phyloP scores from a whole-genome alignment of 176 grass and related monocot genomes.

The Oryza longistaminata region DNA sequence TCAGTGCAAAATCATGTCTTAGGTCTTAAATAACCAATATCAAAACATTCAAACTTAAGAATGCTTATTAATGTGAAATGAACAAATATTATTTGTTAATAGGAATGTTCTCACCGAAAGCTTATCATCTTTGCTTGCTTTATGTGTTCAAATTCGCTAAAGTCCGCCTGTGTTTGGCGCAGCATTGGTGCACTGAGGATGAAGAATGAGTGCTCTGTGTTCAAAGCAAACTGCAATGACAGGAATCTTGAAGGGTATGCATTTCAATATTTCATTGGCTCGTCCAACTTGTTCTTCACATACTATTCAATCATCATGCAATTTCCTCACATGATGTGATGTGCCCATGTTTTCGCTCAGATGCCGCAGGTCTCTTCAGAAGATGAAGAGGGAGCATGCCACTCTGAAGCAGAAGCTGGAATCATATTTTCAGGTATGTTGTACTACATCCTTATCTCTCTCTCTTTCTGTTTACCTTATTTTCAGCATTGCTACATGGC shows the following conservation, averaged over 20 bases:
- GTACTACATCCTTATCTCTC: background rate
- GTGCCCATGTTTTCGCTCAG: slow-evolving; percentile 36
- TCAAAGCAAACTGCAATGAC: slow-evolving; percentile 54
- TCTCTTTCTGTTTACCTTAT: background rate
- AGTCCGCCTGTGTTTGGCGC: slow-evolving; percentile 7
- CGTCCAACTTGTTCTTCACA: background rate
- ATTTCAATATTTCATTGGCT: background rate
- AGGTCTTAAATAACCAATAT: background rate
- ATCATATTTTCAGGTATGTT: slow-evolving; percentile 62
- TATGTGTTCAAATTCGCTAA: slow-evolving; percentile 16
- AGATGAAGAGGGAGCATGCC: slow-evolving; percentile 67
- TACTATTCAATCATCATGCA: background rate
- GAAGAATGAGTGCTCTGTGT: slow-evolving; percentile 67
- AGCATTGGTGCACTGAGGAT: slow-evolving; percentile 66
- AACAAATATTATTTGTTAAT: background rate
- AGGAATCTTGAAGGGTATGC: slow-evolving; percentile 59
- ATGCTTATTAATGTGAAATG: slow-evolving; percentile 8
- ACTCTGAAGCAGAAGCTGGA: slow-evolving; percentile 68
- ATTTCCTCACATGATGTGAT: background rate
- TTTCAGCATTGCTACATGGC: background rate
- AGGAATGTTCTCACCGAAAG: background rate
- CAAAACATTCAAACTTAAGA: slow-evolving; percentile 11
- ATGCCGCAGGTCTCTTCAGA: slow-evolving; percentile 68
- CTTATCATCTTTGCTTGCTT: slow-evolving; percentile 3
- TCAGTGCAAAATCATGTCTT: background rate